Evolutionary conservation across 2,329 filamentous ascomycete genomes (phyloP).

Genomic region (Chaetomium strumarium): DNA sequence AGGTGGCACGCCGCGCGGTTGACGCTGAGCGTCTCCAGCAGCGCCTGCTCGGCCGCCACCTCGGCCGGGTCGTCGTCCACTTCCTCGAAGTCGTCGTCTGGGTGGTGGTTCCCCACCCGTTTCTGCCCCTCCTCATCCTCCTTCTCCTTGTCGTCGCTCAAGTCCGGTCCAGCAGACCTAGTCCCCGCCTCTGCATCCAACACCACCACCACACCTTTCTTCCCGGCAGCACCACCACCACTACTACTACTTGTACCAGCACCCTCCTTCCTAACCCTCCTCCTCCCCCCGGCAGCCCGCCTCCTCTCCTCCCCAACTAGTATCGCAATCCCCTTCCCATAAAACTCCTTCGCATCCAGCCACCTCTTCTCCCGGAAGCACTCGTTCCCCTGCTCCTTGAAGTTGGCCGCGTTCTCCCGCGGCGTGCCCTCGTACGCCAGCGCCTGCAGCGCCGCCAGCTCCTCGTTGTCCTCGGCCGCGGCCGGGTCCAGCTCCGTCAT

Average conservation of each 20-base stretch:
- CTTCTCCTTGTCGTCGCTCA: not conserved
- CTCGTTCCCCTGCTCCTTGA: conserved; percentile 91
- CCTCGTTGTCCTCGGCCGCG: conserved; percentile 60
- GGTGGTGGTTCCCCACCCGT: no score
- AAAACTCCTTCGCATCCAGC: conserved; percentile 84
- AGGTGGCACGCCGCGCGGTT: conserved; percentile 91
- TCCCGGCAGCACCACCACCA: no score
- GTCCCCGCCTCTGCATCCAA: not conserved
- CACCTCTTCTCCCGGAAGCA: conserved; percentile 68
- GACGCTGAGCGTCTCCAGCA: conserved; percentile 71
- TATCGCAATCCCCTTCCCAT: conserved; percentile 75
- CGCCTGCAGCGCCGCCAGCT: conserved; percentile 81
- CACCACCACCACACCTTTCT: not conserved
- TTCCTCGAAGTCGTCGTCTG: conserved; percentile 7
- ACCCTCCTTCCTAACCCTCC: conserved; percentile 5
- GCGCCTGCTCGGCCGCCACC: conserved; percentile 51
- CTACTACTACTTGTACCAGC: not conserved
- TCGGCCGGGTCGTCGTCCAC: conserved; percentile 45
- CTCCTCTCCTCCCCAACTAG: conserved; percentile 58
- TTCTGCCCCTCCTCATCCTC: not conserved
- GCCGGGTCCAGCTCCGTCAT: conserved; percentile 78
- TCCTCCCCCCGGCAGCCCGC: conserved; percentile 12
- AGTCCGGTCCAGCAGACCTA: not conserved
- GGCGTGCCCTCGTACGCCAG: conserved; percentile 90
- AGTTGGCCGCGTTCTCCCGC: conserved; percentile 73